These are phyloP conservation scores for Globisporangium radiosum DNA, from an alignment of 352 stramenopile genomes.

Conservation along the genomic window DNA sequence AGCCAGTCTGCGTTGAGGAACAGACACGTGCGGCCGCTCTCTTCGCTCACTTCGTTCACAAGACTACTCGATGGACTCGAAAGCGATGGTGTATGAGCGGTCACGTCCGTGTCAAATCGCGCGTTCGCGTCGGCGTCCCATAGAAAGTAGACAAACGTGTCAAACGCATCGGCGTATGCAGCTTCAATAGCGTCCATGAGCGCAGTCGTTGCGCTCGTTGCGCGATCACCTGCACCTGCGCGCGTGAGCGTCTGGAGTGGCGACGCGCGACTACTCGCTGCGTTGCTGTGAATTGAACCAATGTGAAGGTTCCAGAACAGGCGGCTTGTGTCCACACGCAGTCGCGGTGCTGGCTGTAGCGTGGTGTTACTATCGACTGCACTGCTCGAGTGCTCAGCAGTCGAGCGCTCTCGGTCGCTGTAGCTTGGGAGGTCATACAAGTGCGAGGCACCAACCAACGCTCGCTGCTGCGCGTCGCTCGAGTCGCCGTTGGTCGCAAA, in stretches of 20 bases:
- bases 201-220: conserved; percentile 17
- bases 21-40: conserved; percentile 28
- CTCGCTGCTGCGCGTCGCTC: no score
- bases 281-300: neutral
- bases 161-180: conserved; percentile 29
- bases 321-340: conserved; percentile 12
- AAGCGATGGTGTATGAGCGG: neutral
- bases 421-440: conserved; percentile 1
- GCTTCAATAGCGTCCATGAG: conserved; percentile 29
- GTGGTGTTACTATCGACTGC: no score
- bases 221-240: conserved; percentile 9
- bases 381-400: no score
- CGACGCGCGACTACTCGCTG: no score
- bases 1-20: conserved; percentile 17
- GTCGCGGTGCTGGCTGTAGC: neutral
- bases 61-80: neutral
- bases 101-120: conserved; percentile 5
- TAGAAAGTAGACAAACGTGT: conserved; percentile 51
- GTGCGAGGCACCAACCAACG: no score
- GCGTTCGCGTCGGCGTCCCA: conserved; percentile 17
- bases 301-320: conserved; percentile 63
- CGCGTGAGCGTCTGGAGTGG: neutral
- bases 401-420: neutral
- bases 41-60: conserved; percentile 26
- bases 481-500: neutral